Base-by-base conservation (phyloP, 495 filamentous ascomycete species). In the Penicillium goetzii region DNA sequence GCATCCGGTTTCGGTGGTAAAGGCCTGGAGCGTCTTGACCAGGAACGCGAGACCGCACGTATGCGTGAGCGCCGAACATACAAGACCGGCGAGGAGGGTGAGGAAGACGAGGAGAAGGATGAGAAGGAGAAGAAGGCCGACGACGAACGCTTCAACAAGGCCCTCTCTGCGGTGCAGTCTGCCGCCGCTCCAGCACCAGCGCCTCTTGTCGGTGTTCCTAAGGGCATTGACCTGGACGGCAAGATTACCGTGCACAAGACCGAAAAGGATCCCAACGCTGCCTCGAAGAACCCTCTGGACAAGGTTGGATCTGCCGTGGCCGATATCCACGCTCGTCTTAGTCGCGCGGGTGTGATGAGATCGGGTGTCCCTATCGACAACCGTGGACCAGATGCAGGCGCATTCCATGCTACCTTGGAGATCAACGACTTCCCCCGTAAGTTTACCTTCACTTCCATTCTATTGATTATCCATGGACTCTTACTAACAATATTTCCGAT, bases 371-470 rank as follows among this genome's bases (percentile, higher is more conserved):
- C 96, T 19, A 97, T 97, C 71, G 95, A 99, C 80, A 99, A 99
- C 74, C 97, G 97, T 74, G 95, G 95, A 5, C 95, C 95, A 14
- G 95, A 99, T 78, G 95, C 95, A 9, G 95, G 95, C 32, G 92
- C 92, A 14, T 99, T 95, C 86, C 95, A 99, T 74, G 92, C 95
- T 30, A 98, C 93, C 4, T 80, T 99, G 67, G 96, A 98, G 74
- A 98, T 99, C 84, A 99, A 99, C 74, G 95, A 98, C 78, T 98
- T 97, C 76, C 96, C 95, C 30, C 95, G 86, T 88, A 84, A 82
- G 86, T 82, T 75, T 59, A 51, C 49, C 23, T 33, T 6, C 30
- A 10, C 58, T 58, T 38, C 23, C 36, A 17, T 23, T 14, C 45
- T 23, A 9, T 38, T 56, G 51, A 11, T 17, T 41, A 11, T 38